Percentiles rank a stretch among this genome's conserved stretches.
These are phyloP conservation scores for Colletotrichum lupini DNA, from an alignment of 2,329 filamentous ascomycete species.

Conservation along the genomic window DNA sequence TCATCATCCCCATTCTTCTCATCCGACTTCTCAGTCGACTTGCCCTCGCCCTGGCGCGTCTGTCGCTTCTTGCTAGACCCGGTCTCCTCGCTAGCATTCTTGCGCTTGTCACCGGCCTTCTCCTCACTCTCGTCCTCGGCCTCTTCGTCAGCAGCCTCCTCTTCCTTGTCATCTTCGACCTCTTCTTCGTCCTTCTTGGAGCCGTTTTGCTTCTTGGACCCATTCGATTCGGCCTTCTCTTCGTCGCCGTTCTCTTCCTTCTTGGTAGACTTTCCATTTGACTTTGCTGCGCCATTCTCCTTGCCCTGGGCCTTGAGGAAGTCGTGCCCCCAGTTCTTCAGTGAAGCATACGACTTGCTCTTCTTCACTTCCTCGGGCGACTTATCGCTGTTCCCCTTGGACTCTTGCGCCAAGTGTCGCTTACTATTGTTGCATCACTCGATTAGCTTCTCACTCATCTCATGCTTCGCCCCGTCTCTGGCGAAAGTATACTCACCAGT, in stretches of 20 bases:
- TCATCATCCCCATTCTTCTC: slow-evolving; percentile 23
- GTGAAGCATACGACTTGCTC: slow-evolving; percentile 65
- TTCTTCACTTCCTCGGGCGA: slow-evolving; percentile 55
- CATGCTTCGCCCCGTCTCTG: neutral
- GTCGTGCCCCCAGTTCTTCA: slow-evolving; percentile 73
- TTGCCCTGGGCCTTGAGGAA: slow-evolving; percentile 52
- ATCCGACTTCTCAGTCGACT: slow-evolving; percentile 35
- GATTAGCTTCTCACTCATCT: neutral
- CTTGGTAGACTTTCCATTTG: slow-evolving; percentile 6
- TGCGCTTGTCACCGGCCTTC: slow-evolving; percentile 34
- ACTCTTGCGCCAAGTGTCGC: slow-evolving; percentile 73
- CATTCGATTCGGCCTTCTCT: slow-evolving; percentile 4
- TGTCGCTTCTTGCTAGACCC: slow-evolving; percentile 37
- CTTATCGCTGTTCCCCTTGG: slow-evolving; percentile 66
- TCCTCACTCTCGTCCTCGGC: slow-evolving; percentile 21
- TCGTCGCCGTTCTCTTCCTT: neutral
- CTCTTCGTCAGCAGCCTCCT: slow-evolving; percentile 40
- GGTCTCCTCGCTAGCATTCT: slow-evolving; percentile 34
- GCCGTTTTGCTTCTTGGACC: slow-evolving; percentile 25
- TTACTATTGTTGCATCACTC: slow-evolving; percentile 51
- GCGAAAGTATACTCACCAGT: slow-evolving; percentile 54
- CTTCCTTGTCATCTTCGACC: slow-evolving; percentile 33
- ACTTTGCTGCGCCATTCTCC: slow-evolving; percentile 20
- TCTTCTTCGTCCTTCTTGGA: slow-evolving; percentile 43
- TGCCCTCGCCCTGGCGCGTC: slow-evolving; percentile 37